Conservation (phyloP, 768 basidiomycete species). For the Epithele typhae region DNA sequence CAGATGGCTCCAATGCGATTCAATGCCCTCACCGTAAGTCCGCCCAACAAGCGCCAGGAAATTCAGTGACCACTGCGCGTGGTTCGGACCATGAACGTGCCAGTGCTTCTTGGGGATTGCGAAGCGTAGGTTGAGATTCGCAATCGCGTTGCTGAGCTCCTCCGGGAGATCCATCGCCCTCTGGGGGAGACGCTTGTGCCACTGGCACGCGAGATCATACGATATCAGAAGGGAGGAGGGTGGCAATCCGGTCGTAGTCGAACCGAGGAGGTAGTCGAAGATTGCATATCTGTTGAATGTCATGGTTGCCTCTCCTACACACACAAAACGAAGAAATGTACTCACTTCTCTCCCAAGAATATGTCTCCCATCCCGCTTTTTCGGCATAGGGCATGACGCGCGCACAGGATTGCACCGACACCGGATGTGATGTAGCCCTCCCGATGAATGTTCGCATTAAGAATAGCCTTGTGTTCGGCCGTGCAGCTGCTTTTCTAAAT, state of each 20-base stretch:
- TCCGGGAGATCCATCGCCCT: not conserved
- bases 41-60: constrained; percentile 12
- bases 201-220: constrained; percentile 27
- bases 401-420: constrained; percentile 16
- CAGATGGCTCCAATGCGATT: constrained; percentile 15
- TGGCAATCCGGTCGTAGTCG: not conserved
- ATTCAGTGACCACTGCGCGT: constrained; percentile 27
- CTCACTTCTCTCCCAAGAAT: constrained; percentile 22
- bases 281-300: constrained; percentile 2
- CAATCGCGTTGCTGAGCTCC: constrained; percentile 12
- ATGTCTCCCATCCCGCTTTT: constrained; percentile 21
- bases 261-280: constrained; percentile 20
- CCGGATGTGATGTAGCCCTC: constrained; percentile 13
- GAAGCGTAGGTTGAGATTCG: constrained; percentile 1
- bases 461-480: constrained; percentile 11
- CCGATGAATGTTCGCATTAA: constrained; percentile 1
- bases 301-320: not conserved
- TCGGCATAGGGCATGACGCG: constrained; percentile 19
- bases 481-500: constrained; percentile 3
- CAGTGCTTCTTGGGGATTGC: constrained; percentile 32
- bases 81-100: constrained; percentile 24
- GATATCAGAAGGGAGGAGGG: constrained; percentile 6
- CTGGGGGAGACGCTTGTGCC: constrained; percentile 20
- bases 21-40: constrained; percentile 24
- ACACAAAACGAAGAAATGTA: not conserved